Conservation (phyloP, 345 rosid species). For the Streptanthus diversifolius region DNA sequence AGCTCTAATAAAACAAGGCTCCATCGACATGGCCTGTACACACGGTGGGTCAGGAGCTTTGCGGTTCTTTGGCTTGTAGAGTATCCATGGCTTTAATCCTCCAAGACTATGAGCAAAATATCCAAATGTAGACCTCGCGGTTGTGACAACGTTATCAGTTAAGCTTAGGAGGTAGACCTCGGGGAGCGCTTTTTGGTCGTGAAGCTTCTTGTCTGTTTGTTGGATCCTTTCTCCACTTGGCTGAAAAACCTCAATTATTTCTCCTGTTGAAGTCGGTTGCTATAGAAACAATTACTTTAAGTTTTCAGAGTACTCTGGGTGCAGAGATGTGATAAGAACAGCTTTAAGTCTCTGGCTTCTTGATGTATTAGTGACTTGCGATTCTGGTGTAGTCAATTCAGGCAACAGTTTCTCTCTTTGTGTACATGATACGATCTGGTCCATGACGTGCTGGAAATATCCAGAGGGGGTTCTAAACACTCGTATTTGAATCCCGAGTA, state of each 20-base stretch:
- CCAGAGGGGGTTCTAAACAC: neutral
- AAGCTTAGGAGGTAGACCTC: slow-evolving; percentile 39
- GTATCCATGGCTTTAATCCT: slow-evolving; percentile 36
- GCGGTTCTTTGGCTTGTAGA: slow-evolving; percentile 18
- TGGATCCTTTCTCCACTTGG: slow-evolving; percentile 38
- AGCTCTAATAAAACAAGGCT: slow-evolving; percentile 37
- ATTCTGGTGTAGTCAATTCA: neutral
- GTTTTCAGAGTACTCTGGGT: slow-evolving; percentile 13
- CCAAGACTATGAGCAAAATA: slow-evolving; percentile 40
- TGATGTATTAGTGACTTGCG: neutral
- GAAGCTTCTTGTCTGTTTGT: slow-evolving; percentile 23
- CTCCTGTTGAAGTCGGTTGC: slow-evolving; percentile 23
- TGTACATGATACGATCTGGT: slow-evolving; percentile 32
- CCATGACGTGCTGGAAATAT: slow-evolving; percentile 18
- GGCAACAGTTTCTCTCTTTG: slow-evolving; percentile 33
- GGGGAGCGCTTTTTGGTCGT: slow-evolving; percentile 36
- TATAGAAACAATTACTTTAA: slow-evolving; percentile 16
- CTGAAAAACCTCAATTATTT: slow-evolving; percentile 28
- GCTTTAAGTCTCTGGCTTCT: slow-evolving; percentile 19
- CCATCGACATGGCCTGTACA: slow-evolving; percentile 30
- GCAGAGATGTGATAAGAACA: slow-evolving; percentile 37
- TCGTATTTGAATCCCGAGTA: slow-evolving; percentile 35
- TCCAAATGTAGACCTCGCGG: slow-evolving; percentile 35
- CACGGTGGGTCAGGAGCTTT: slow-evolving; percentile 37
- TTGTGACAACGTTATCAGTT: slow-evolving; percentile 34